Conservation (phyloP, 2,329 filamentous ascomycete species). For the Talaromyces islandicus region DNA sequence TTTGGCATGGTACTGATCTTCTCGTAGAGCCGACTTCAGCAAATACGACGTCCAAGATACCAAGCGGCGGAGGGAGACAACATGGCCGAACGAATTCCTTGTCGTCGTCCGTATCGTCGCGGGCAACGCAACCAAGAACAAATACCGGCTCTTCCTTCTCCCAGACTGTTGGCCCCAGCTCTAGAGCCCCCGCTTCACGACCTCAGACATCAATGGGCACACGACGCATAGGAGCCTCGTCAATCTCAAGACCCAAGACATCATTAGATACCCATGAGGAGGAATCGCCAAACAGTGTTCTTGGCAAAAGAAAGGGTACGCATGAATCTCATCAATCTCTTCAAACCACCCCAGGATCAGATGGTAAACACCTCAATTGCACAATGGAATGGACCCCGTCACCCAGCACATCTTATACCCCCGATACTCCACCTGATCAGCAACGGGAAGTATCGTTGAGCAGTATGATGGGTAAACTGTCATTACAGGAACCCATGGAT, state of each 20-base stretch:
- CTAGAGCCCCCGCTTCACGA: slow-evolving; percentile 45
- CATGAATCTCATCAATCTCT: slow-evolving; percentile 16
- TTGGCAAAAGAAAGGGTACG: slow-evolving; percentile 51
- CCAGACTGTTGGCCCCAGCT: slow-evolving; percentile 51
- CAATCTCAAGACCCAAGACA: slow-evolving; percentile 35
- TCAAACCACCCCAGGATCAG: slow-evolving; percentile 14
- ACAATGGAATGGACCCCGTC: slow-evolving; percentile 23
- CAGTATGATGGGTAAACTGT: slow-evolving; percentile 30
- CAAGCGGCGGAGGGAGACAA: slow-evolving; percentile 37
- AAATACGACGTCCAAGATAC: slow-evolving; percentile 18
- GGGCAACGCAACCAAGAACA: slow-evolving; percentile 37
- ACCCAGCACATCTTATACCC: slow-evolving; percentile 6
- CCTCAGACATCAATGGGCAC: slow-evolving; percentile 50
- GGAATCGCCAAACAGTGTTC: slow-evolving; percentile 29
- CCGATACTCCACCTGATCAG: slow-evolving; percentile 16
- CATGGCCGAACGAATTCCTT: slow-evolving; percentile 32
- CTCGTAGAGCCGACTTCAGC: slow-evolving; percentile 1
- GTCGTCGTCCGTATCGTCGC: slow-evolving; percentile 31
- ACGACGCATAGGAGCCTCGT: slow-evolving; percentile 41
- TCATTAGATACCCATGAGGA: slow-evolving; percentile 37
- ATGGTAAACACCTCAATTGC: slow-evolving; percentile 20
- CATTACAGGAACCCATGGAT: slow-evolving; percentile 10
- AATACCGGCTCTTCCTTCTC: slow-evolving; percentile 47
- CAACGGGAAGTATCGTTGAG: slow-evolving; percentile 32
- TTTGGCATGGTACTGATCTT: not conserved